Percentiles rank a stretch among this genome's conserved stretches.
These are phyloP conservation scores for Leccinum obscurum DNA, from an alignment of 768 basidiomycete species.

Conservation along the genomic window DNA sequence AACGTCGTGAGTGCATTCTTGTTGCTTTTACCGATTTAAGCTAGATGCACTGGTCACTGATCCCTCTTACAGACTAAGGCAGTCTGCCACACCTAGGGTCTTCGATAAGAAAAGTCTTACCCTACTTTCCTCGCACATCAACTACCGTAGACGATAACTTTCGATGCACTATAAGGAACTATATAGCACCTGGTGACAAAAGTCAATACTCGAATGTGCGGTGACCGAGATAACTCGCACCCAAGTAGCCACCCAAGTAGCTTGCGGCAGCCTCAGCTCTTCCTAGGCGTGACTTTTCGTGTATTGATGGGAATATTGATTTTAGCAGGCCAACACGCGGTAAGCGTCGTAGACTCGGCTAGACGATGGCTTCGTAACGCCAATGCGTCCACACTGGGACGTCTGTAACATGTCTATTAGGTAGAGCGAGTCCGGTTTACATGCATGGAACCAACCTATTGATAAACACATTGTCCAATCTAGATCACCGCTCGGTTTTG, in stretches of 20 bases:
- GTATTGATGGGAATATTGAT: not conserved
- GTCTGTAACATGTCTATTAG: slow-evolving; percentile 4
- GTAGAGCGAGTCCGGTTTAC: not conserved
- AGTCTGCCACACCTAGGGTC: not conserved
- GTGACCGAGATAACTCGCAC: slow-evolving; percentile 40
- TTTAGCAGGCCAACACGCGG: not conserved
- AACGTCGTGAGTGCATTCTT: slow-evolving; percentile 11
- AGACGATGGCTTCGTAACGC: not conserved
- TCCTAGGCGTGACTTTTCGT: slow-evolving; percentile 52
- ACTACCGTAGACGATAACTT: not conserved
- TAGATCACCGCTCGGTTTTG: not conserved
- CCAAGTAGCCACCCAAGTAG: slow-evolving; percentile 51
- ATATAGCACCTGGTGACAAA: slow-evolving; percentile 54
- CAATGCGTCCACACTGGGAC: not conserved
- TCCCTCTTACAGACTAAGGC: slow-evolving; percentile 12
- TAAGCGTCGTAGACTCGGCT: not conserved
- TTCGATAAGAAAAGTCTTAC: not conserved
- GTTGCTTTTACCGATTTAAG: slow-evolving; percentile 20
- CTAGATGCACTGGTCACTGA: slow-evolving; percentile 4
- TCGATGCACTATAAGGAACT: slow-evolving; percentile 43
- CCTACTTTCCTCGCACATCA: not conserved
- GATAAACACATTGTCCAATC: not conserved
- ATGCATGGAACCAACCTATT: slow-evolving; percentile 3
- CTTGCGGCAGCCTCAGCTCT: slow-evolving; percentile 87
- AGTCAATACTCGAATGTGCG: slow-evolving; percentile 5